phyloP scores from a whole-genome alignment of 164 flowering plant genomes.

The Stephania japonica region DNA sequence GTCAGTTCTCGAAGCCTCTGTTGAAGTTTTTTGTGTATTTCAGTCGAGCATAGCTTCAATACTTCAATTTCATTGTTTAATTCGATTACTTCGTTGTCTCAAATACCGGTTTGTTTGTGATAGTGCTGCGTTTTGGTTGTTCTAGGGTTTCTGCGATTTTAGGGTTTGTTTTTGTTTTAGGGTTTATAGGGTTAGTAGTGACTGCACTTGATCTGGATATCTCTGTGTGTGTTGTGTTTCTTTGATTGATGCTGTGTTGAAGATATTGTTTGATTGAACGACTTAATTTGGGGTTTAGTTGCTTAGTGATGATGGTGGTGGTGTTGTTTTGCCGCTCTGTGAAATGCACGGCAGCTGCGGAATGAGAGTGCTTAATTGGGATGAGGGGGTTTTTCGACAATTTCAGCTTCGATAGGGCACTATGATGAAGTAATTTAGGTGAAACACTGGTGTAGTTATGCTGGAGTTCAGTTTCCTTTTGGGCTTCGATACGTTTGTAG shows the following conservation, averaged over 20 bases:
- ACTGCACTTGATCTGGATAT: neutral
- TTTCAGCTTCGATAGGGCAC: neutral
- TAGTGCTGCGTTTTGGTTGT: neutral
- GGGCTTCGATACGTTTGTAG: neutral
- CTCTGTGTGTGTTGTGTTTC: neutral
- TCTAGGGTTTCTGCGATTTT: neutral
- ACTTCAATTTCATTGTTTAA: neutral
- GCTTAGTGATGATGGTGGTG: neutral
- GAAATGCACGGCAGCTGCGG: neutral
- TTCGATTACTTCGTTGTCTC: neutral
- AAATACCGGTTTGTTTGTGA: neutral
- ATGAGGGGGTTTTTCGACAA: neutral
- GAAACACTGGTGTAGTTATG: neutral
- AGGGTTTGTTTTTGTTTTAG: neutral
- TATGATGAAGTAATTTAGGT: neutral
- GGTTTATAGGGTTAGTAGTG: neutral
- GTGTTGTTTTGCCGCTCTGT: neutral
- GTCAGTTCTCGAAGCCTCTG: neutral
- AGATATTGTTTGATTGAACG: conserved; percentile 2
- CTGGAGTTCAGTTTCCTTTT: neutral
- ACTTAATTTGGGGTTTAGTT: neutral
- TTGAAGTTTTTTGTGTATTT: neutral
- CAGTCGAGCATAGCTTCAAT: neutral
- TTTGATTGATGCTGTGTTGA: neutral
- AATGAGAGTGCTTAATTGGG: neutral